phyloP scores from a whole-genome alignment of 371 early-diverging fungal species.

The Parasitella parasitica region DNA sequence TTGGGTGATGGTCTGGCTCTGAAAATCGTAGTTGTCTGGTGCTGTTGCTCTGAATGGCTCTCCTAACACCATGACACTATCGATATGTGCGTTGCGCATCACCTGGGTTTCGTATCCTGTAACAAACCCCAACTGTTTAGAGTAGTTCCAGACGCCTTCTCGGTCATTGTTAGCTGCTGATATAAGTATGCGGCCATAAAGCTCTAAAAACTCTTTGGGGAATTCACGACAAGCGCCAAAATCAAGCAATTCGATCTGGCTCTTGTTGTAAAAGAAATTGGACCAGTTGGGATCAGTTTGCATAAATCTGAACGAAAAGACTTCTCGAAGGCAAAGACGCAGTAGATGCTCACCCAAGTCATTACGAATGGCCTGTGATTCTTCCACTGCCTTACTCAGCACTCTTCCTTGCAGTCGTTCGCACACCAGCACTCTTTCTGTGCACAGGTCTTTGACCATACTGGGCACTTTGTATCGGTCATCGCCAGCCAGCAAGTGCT shows the following conservation, averaged over 20 bases:
- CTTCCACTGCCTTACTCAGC: slow-evolving; percentile 63
- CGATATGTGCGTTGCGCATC: slow-evolving; percentile 90
- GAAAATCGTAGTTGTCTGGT: slow-evolving; percentile 75
- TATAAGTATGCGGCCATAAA: slow-evolving; percentile 75
- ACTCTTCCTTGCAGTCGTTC: slow-evolving; percentile 81
- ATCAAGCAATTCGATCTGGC: slow-evolving; percentile 84
- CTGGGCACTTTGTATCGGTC: slow-evolving; percentile 75
- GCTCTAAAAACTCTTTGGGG: slow-evolving; percentile 66
- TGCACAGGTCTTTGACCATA: slow-evolving; percentile 70
- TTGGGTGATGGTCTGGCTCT: slow-evolving; percentile 75
- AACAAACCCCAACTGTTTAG: slow-evolving; percentile 84
- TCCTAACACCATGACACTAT: slow-evolving; percentile 84
- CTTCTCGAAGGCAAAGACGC: slow-evolving; percentile 83
- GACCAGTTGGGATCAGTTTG: slow-evolving; percentile 99
- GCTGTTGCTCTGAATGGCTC: slow-evolving; percentile 76
- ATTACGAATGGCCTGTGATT: slow-evolving; percentile 71
- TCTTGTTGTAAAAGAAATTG: slow-evolving; percentile 89
- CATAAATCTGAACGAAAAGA: slow-evolving; percentile 94
- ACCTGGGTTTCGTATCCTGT: slow-evolving; percentile 88
- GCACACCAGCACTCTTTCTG: slow-evolving; percentile 74
- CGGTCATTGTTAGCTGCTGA: slow-evolving; percentile 78
- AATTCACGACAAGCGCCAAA: slow-evolving; percentile 95
- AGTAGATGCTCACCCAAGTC: slow-evolving; percentile 63
- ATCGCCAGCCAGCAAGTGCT: slow-evolving; percentile 59
- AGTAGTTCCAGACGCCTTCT: slow-evolving; percentile 74